Percentiles rank a stretch among this genome's conserved stretches.
Conservation (phyloP, 1,284 basidiomycete genomes). For the Stereum hirsutum region DNA sequence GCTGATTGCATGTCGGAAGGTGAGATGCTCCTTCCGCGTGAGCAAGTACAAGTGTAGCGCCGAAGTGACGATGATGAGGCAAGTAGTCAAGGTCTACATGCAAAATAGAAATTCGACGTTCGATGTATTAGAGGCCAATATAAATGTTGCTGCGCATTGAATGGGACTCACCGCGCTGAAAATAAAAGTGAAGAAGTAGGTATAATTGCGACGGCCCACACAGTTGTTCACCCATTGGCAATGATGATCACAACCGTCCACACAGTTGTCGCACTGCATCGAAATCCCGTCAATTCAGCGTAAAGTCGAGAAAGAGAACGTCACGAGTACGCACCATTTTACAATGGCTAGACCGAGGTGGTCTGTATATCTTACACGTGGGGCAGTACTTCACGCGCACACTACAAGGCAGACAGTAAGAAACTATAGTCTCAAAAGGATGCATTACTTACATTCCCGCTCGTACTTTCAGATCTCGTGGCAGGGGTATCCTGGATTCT, state of each 20-base stretch:
- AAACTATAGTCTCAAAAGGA: conserved; percentile 2
- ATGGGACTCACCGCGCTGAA: conserved; percentile 51
- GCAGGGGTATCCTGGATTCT: conserved; percentile 55
- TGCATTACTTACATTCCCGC: conserved; percentile 57
- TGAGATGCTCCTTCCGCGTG: conserved; percentile 38
- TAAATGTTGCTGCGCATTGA: conserved; percentile 4
- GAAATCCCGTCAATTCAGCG: conserved; percentile 3
- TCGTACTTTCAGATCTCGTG: conserved; percentile 75
- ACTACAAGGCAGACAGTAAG: conserved; percentile 28
- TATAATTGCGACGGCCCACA: conserved; percentile 87
- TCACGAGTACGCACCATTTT: conserved; percentile 52
- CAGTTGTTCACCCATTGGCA: conserved; percentile 96
- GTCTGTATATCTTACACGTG: conserved; percentile 84
- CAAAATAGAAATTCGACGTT: too few species aligned
- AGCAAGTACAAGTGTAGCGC: conserved; percentile 74
- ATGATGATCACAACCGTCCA: conserved; percentile 86
- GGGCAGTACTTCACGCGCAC: conserved; percentile 87
- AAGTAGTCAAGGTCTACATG: conserved; percentile 52
- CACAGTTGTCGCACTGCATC: conserved; percentile 84
- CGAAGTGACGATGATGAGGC: conserved; percentile 74
- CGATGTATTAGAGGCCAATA: conserved; percentile 7
- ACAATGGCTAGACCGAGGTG: conserved; percentile 88
- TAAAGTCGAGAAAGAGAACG: conserved; percentile 3
- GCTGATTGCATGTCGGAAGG: conserved; percentile 49
- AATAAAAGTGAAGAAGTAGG: conserved; percentile 78